phyloP scores from a whole-genome alignment of 2,329 filamentous ascomycete species.

The Xylaria multiplex region DNA sequence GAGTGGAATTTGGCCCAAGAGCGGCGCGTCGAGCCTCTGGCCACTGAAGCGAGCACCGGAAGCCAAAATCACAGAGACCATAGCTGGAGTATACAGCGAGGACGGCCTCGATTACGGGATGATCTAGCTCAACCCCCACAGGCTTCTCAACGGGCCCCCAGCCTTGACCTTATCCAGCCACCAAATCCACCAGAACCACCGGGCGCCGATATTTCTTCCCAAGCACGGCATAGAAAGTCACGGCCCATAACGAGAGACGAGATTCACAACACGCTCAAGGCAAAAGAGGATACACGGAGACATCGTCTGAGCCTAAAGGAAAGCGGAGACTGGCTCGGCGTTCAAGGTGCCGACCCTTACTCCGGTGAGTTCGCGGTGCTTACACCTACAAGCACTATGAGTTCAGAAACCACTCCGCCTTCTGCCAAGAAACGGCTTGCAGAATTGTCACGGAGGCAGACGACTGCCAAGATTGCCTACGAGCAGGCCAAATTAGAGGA shows the following conservation, averaged over 20 bases:
- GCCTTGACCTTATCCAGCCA: conserved; percentile 7
- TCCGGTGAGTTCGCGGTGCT: conserved; percentile 64
- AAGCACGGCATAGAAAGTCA: conserved; percentile 21
- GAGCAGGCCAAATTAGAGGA: conserved; percentile 49
- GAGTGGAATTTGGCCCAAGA: conserved; percentile 46
- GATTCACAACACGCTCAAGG: conserved; percentile 37
- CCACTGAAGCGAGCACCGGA: background rate
- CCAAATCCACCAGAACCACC: background rate
- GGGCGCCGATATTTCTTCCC: background rate
- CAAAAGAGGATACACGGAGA: conserved; percentile 50
- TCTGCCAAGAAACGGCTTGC: conserved; percentile 49
- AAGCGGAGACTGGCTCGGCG: conserved; percentile 67
- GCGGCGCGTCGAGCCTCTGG: background rate
- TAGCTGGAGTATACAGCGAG: conserved; percentile 36
- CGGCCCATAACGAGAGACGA: conserved; percentile 35
- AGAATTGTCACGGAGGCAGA: conserved; percentile 49
- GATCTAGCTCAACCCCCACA: conserved; percentile 26
- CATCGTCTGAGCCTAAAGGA: conserved; percentile 60
- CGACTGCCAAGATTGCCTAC: conserved; percentile 50
- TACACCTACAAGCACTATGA: conserved; percentile 58
- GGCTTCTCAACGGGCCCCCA: conserved; percentile 7
- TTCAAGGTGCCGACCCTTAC: conserved; percentile 67
- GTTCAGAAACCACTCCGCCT: conserved; percentile 53
- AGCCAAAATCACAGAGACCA: conserved; percentile 27
- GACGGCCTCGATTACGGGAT: conserved; percentile 34